Percentiles rank a stretch among this genome's conserved stretches.
Evolutionary conservation across 202 grass and related monocot genomes (phyloP).

Genomic region (Elaeis oleifera): DNA sequence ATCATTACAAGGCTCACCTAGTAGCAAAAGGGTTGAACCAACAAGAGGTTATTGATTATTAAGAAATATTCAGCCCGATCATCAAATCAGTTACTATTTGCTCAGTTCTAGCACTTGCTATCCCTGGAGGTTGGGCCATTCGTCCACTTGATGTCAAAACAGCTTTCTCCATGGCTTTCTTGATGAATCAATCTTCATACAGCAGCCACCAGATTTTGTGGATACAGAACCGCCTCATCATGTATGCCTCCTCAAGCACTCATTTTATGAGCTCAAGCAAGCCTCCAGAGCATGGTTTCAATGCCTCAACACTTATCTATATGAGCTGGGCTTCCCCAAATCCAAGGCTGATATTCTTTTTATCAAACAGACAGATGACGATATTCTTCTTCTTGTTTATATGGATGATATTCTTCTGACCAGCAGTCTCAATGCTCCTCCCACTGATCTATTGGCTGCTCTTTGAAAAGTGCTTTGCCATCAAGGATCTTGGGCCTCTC

Average conservation of each 20-base stretch:
- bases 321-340: not conserved
- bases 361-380: not conserved
- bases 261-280: slow-evolving; percentile 3
- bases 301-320: not conserved
- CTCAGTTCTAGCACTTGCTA: not conserved
- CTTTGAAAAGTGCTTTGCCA: too few species aligned
- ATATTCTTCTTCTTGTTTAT: too few species aligned
- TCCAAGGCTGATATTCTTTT: not conserved
- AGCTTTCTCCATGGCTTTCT: slow-evolving; percentile 3
- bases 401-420: too few species aligned
- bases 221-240: not conserved
- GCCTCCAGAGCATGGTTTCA: slow-evolving; percentile 5
- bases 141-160: slow-evolving; percentile 10
- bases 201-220: slow-evolving; percentile 2
- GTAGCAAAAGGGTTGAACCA: not conserved
- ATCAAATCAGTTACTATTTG: slow-evolving; percentile 8
- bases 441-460: too few species aligned
- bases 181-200: not conserved
- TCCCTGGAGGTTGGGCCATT: not conserved
- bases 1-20: too few species aligned
- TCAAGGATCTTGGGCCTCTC: too few species aligned
- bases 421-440: too few species aligned
- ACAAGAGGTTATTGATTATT: not conserved
- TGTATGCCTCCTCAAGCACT: not conserved
- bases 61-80: not conserved